phyloP scores from a whole-genome alignment of 2,329 filamentous ascomycete genomes.

The Ceratocystis destructans region DNA sequence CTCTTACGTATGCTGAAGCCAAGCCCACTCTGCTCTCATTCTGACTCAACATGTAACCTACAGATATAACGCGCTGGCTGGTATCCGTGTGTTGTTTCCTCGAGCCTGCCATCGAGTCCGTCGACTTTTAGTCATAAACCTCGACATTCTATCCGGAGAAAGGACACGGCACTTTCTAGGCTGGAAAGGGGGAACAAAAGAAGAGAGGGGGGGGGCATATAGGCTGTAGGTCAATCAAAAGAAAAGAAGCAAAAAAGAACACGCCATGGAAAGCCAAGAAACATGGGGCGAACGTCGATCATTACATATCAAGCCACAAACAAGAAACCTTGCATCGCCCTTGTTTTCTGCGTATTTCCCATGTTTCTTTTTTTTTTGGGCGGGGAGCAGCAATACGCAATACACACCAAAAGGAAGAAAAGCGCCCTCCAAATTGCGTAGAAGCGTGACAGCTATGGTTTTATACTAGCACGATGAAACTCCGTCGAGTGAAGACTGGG shows the following conservation, averaged over 20 bases:
- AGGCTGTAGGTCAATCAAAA: background rate
- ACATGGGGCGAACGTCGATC: constrained; percentile 1
- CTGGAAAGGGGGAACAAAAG: background rate
- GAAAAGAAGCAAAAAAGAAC: constrained; percentile 6
- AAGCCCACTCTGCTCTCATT: background rate
- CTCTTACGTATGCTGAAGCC: background rate
- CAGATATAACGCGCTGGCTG: no score
- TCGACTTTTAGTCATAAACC: no score
- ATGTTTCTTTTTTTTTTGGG: background rate
- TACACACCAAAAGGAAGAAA: background rate
- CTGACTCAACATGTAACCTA: no score
- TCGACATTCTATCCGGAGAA: background rate
- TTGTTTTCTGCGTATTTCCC: background rate
- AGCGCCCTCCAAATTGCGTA: background rate
- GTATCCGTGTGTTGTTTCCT: no score
- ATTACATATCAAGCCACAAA: constrained; percentile 2
- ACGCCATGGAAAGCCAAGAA: constrained; percentile 4
- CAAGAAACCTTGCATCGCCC: background rate
- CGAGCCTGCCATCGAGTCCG: no score
- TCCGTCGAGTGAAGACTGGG: no score
- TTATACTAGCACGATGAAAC: background rate
- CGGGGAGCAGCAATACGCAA: background rate
- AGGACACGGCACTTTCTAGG: background rate
- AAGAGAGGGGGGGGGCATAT: background rate
- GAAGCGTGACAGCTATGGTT: no score